Evolutionary conservation across 495 filamentous ascomycete genomes (phyloP).

Genomic region (Tuber umbilicatum): DNA sequence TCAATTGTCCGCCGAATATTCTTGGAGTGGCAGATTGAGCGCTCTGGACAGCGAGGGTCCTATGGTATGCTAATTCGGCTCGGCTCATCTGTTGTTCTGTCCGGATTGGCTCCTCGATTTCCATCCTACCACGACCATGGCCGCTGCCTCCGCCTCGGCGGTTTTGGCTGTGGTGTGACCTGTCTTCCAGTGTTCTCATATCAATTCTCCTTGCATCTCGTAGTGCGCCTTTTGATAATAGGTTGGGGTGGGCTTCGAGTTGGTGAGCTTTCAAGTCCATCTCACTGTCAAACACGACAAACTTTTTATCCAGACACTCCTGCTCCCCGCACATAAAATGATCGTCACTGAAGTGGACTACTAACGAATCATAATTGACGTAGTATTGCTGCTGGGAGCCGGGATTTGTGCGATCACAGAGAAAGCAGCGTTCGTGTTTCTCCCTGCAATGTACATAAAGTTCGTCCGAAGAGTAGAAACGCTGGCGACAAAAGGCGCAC

Average conservation of each 20-base stretch:
- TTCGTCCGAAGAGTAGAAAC: slow-evolving; percentile 96
- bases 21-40: slow-evolving; percentile 69
- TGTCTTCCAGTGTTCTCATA: slow-evolving; percentile 72
- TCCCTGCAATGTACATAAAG: slow-evolving; percentile 85
- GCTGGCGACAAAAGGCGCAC: slow-evolving; percentile 81
- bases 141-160: slow-evolving; percentile 52
- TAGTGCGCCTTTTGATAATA: slow-evolving; percentile 72
- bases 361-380: slow-evolving; percentile 72
- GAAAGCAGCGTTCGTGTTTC: slow-evolving; percentile 87
- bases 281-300: slow-evolving; percentile 91
- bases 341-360: slow-evolving; percentile 75
- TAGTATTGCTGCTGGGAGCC: slow-evolving; percentile 79
- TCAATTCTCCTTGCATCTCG: slow-evolving; percentile 82
- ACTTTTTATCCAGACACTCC: slow-evolving; percentile 94
- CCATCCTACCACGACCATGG: slow-evolving; percentile 59
- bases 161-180: slow-evolving; percentile 61
- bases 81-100: slow-evolving; percentile 75
- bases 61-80: slow-evolving; percentile 86
- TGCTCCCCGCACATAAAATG: slow-evolving; percentile 79
- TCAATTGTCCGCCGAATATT: slow-evolving; percentile 76
- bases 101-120: slow-evolving; percentile 72
- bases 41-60: slow-evolving; percentile 84
- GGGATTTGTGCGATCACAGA: slow-evolving; percentile 70
- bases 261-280: slow-evolving; percentile 90
- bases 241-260: slow-evolving; percentile 66